These are phyloP conservation scores for Quaeritorhiza haematococci DNA, from an alignment of 371 early-diverging fungal genomes.

Conservation along the genomic window DNA sequence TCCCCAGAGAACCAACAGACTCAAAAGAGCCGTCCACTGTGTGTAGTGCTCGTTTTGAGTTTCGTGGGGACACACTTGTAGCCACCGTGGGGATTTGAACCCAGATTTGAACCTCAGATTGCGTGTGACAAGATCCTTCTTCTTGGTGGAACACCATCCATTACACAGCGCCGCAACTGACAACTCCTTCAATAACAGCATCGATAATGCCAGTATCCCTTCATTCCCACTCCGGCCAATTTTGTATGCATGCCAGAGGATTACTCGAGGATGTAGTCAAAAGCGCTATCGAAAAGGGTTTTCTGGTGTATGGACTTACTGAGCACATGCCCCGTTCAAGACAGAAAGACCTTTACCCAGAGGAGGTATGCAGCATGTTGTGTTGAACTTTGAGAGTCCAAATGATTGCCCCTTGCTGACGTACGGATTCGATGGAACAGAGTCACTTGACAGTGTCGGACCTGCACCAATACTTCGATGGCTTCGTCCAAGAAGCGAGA, in stretches of 20 bases:
- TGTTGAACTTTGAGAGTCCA: slow-evolving; percentile 5
- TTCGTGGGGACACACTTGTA: no score
- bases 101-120: no score
- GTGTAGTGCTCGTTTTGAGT: no score
- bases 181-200: no score
- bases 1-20: no score
- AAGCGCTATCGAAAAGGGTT: slow-evolving; percentile 61
- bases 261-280: slow-evolving; percentile 64
- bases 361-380: slow-evolving; percentile 48
- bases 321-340: slow-evolving; percentile 80
- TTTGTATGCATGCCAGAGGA: slow-evolving; percentile 78
- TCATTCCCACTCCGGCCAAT: slow-evolving; percentile 83
- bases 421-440: slow-evolving; percentile 23
- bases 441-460: slow-evolving; percentile 55
- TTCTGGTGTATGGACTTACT: slow-evolving; percentile 63
- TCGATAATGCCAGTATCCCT: slow-evolving; percentile 70
- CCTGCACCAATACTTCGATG: slow-evolving; percentile 48
- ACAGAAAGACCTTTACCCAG: slow-evolving; percentile 70
- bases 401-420: not conserved
- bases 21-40: no score
- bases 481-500: slow-evolving; percentile 65
- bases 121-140: no score
- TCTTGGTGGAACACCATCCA: no score
- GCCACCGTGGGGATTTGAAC: no score
- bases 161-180: no score